phyloP scores from a whole-genome alignment of 306 rosid species.

The Fragaria iinumae region DNA sequence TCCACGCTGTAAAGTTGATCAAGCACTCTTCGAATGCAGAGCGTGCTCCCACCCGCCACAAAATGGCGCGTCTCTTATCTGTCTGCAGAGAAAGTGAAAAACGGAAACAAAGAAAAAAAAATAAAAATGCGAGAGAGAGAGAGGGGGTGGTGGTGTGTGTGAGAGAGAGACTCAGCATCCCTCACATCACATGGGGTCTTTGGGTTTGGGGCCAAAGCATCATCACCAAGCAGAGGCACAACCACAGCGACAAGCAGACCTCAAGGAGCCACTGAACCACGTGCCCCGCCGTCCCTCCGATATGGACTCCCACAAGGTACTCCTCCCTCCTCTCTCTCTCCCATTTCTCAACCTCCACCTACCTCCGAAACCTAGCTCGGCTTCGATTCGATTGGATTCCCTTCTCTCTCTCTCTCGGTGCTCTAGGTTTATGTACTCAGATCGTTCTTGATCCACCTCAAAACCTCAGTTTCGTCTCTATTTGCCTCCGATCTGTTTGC shows the following conservation, averaged over 20 bases:
- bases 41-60: too few species aligned
- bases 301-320: slow-evolving; percentile 67
- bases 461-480: slow-evolving; percentile 27
- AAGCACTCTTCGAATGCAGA: too few species aligned
- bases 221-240: slow-evolving; percentile 50
- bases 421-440: slow-evolving; percentile 25
- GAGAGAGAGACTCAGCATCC: too few species aligned
- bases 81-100: too few species aligned
- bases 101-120: too few species aligned
- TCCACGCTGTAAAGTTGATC: too few species aligned
- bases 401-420: slow-evolving; percentile 6
- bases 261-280: slow-evolving; percentile 39
- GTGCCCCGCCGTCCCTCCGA: slow-evolving; percentile 50
- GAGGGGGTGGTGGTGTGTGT: too few species aligned
- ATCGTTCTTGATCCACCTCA: slow-evolving; percentile 54
- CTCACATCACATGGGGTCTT: slow-evolving; percentile 42
- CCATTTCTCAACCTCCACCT: slow-evolving; percentile 2
- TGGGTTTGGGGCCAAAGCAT: slow-evolving; percentile 65
- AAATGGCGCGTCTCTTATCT: too few species aligned
- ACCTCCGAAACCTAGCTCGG: background rate
- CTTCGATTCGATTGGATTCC: background rate
- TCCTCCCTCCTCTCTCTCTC: background rate
- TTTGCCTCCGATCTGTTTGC: slow-evolving; percentile 49
- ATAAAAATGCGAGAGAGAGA: too few species aligned
- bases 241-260: slow-evolving; percentile 33